phyloP scores from a whole-genome alignment of 2,329 filamentous ascomycete species.

The Aspergillus oerlinghausenensis region DNA sequence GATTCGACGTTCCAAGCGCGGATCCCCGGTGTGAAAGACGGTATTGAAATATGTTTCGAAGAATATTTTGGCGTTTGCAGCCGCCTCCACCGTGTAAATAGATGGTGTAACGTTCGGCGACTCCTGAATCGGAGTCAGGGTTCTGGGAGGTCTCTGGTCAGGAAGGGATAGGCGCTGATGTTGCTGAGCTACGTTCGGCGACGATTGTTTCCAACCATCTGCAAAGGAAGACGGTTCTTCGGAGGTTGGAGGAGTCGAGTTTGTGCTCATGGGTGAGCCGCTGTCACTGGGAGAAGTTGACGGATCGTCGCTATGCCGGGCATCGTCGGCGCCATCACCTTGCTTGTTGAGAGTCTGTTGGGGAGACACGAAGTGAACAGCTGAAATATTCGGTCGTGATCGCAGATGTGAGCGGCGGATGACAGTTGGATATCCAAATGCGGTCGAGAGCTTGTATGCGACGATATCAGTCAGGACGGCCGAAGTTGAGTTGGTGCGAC shows the following conservation, averaged over 20 bases:
- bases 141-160: background rate
- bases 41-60: slow-evolving; percentile 80
- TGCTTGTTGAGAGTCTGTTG: slow-evolving; percentile 14
- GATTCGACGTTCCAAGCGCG: slow-evolving; percentile 58
- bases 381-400: slow-evolving; percentile 29
- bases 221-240: slow-evolving; percentile 24
- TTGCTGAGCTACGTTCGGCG: slow-evolving; percentile 1
- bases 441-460: slow-evolving; percentile 34
- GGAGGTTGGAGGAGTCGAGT: slow-evolving; percentile 34
- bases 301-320: slow-evolving; percentile 27
- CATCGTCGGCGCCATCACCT: slow-evolving; percentile 22
- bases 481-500: slow-evolving; percentile 22
- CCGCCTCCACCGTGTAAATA: slow-evolving; percentile 66
- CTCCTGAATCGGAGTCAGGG: slow-evolving; percentile 9
- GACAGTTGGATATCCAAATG: slow-evolving; percentile 38
- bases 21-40: slow-evolving; percentile 54
- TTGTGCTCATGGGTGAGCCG: slow-evolving; percentile 25
- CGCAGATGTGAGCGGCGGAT: slow-evolving; percentile 35
- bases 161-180: background rate
- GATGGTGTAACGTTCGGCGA: slow-evolving; percentile 22
- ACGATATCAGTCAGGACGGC: slow-evolving; percentile 30
- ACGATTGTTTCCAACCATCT: slow-evolving; percentile 8
- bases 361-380: slow-evolving; percentile 11
- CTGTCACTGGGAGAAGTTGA: slow-evolving; percentile 27
- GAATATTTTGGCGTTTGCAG: slow-evolving; percentile 76